Evolutionary conservation across 2,329 filamentous ascomycete species (phyloP).

Genomic region (Fusarium camptoceras): DNA sequence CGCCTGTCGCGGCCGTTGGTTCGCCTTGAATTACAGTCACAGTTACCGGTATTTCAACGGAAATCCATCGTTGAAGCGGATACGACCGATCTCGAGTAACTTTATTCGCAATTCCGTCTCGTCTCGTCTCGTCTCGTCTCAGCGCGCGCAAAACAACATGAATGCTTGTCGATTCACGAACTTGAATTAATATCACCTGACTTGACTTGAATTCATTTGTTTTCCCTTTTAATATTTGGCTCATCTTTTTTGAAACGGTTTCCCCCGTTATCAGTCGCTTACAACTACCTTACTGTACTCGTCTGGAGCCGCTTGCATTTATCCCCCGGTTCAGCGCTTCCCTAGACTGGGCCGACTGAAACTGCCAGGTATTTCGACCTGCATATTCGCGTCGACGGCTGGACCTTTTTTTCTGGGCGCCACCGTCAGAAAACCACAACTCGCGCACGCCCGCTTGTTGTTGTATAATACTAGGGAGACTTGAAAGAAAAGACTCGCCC

Average conservation of each 20-base stretch:
- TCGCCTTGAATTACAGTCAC: conserved; percentile 34
- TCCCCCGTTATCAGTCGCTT: conserved; percentile 33
- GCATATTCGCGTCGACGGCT: conserved; percentile 45
- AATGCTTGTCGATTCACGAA: conserved; percentile 52
- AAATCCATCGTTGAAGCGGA: conserved; percentile 32
- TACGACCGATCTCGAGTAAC: conserved; percentile 48
- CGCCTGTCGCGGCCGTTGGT: conserved; percentile 39
- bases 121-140: background rate
- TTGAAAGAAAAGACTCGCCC: conserved; percentile 12
- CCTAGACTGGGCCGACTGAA: conserved; percentile 40
- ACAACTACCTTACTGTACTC: conserved; percentile 14
- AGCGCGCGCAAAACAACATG: conserved; percentile 60
- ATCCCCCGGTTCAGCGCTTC: conserved; percentile 39
- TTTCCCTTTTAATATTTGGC: background rate
- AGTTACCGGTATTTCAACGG: conserved; percentile 33
- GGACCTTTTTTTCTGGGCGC: conserved; percentile 36
- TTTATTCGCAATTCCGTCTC: conserved; percentile 47
- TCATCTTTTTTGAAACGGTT: conserved; percentile 31
- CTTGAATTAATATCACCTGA: conserved; percentile 1
- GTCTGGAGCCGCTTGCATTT: conserved; percentile 38
- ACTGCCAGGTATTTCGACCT: conserved; percentile 47
- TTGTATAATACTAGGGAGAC: conserved; percentile 11
- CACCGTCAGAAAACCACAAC: conserved; percentile 28
- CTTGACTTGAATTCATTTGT: background rate
- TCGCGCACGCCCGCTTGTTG: conserved; percentile 12